Evolutionary conservation across 2,329 filamentous ascomycete genomes (phyloP), one percentile per base, ranked within the genome.

Genomic region (Stemphylium vesicarium): DNA sequence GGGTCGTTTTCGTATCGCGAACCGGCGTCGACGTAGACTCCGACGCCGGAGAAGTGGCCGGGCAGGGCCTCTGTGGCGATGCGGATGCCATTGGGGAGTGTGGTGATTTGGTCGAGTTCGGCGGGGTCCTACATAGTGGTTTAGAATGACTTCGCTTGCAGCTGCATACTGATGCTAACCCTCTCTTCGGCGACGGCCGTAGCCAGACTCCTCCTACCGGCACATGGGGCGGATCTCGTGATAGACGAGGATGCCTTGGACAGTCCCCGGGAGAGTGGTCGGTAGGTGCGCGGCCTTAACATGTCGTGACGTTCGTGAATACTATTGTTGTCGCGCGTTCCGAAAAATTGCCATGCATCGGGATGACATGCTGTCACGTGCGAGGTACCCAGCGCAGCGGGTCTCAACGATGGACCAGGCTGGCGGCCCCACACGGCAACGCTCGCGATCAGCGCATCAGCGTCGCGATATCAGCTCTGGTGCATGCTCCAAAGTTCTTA

Each of bases 51-150:
- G 76, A 99, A 99, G 65, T 93, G 93, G 37, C 95, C 95, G 1
- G 94, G 93, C 10, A 98, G 84, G 52, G 93, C 92, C 75, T 99
- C 95, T 39, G 94, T 96, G 20, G 95, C 95, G 55, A 99, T 92
- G 53, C 94, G 91, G 63, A 99, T 81, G 71, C 95, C 95, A 83
- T 99, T 99, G 44, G 92, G 82, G 13, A 99, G 85, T 1, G 88
- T 93, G 7, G 93, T 96, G 69, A 98, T 88, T 63, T 89, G 82
- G 75, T 97, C 92, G 67, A 96, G 85, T 62, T 96, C 91, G 43
- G 88, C 88, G 12, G 92, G 91, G 72, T 98, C 93, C 86, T 91
- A 49, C 11, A 52, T 18, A 29, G 32, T 45, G 16, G 33, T 60
- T 55, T 42, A 52, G 52, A 53, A 32, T 49, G 50, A 40, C 43